Conservation (phyloP, 2,329 filamentous ascomycete genomes). For the Penicillium sp. region DNA sequence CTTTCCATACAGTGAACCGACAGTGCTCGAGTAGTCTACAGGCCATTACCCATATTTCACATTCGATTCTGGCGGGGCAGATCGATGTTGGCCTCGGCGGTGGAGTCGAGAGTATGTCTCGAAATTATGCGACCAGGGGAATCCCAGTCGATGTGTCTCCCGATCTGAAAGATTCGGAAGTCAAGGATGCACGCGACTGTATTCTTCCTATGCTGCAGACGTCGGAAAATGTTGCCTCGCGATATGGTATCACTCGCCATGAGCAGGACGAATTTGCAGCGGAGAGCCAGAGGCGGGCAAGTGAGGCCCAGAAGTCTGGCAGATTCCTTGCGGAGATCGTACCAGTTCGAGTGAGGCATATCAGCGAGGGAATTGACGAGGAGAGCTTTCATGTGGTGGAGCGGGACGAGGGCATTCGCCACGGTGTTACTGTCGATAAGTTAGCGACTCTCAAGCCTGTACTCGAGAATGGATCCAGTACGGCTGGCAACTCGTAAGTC, state of each 20-base stretch:
- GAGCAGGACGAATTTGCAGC: slow-evolving; percentile 78
- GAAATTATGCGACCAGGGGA: slow-evolving; percentile 24
- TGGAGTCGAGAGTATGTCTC: slow-evolving; percentile 81
- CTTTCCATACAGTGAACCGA: slow-evolving; percentile 77
- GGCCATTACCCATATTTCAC: slow-evolving; percentile 85
- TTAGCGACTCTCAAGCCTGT: slow-evolving; percentile 79
- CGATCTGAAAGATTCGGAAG: slow-evolving; percentile 15
- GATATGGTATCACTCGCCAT: slow-evolving; percentile 77
- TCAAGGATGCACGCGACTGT: slow-evolving; percentile 72
- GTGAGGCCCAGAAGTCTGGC: slow-evolving; percentile 79
- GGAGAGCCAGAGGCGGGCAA: slow-evolving; percentile 79
- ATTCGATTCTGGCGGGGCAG: slow-evolving; percentile 71
- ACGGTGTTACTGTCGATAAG: slow-evolving; percentile 76
- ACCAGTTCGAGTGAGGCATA: slow-evolving; percentile 77
- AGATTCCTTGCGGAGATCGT: slow-evolving; percentile 88
- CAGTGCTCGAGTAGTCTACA: slow-evolving; percentile 96
- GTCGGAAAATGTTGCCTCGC: slow-evolving; percentile 84
- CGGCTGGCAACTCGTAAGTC: slow-evolving; percentile 58
- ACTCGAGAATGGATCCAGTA: slow-evolving; percentile 79
- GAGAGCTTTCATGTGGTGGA: slow-evolving; percentile 60
- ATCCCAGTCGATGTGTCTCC: slow-evolving; percentile 27
- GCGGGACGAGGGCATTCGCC: slow-evolving; percentile 78
- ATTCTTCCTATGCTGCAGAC: slow-evolving; percentile 94
- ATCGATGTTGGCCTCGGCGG: slow-evolving; percentile 86
- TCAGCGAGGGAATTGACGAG: slow-evolving; percentile 69